Base-by-base conservation (phyloP, 2,329 filamentous ascomycete species). In the Ophiosphaerella korrae region DNA sequence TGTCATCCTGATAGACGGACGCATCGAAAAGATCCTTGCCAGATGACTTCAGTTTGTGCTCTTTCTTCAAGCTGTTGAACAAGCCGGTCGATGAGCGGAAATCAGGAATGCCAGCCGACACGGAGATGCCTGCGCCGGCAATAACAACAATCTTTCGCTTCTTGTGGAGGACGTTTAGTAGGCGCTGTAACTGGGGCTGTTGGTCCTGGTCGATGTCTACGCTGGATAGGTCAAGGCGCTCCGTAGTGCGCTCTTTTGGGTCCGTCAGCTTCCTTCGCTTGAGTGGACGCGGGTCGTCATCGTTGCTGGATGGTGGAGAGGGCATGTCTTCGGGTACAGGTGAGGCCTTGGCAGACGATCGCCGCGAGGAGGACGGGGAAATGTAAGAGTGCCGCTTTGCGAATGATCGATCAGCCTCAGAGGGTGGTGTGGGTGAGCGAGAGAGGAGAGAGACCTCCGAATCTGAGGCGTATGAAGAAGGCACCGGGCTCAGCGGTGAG, bases 61-160 rank as follows among this genome's bases (percentile, higher is more conserved):
- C 88, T 55, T 85, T 88, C 59, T 90, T 88, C 23, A 96, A 81
- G 14, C 88, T 89, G 52, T 87, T 89, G 76, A 99, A 99, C 3
- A 99, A 83, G 43, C 94, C 94, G 52, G 87, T 88, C 9, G 90
- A 87, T 5, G 94, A 99, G 60, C 94, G 90, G 68, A 99, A 99
- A 74, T 99, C 94, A 64, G 94, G 94, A 66, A 99, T 95, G 57
- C 94, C 94, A 62, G 94, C 93, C 46, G 93, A 93, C 44, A 97
- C 94, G 34, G 94, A 97, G 66, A 99, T 99, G 55, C 94, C 94
- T 58, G 94, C 94, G 51, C 94, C 94, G 40, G 93, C 94, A 72
- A 99, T 89, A 44, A 97, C 90, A 31, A 99, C 91, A 70, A 99
- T 96, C 78, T 96, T 97, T 77, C 92, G 90, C 80, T 94, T 94